A percentile compares a stretch with the other conserved stretches of the same genome.
Conservation (phyloP, 1,139 yeast species). For the Saccharomyces pastorianus region DNA sequence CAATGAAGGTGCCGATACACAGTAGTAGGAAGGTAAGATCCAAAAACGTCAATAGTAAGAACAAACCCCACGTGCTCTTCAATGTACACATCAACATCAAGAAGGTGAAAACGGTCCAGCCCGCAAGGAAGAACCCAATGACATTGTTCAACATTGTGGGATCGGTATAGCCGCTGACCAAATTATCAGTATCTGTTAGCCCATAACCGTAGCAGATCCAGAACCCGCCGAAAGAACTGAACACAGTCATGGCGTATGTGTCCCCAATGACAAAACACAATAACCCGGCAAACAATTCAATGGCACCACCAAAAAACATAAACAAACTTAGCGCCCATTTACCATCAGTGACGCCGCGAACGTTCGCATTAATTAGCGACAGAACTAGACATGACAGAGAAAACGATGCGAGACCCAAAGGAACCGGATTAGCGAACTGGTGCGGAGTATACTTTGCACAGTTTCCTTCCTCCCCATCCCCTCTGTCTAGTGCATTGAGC, state of each 20-base stretch:
- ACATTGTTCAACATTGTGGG: constrained; percentile 39
- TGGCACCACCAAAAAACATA: constrained; percentile 56
- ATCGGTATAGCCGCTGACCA: constrained; percentile 44
- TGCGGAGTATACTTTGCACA: constrained; percentile 19
- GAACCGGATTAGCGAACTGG: constrained; percentile 48
- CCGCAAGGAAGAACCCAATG: constrained; percentile 53
- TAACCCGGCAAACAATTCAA: constrained; percentile 57
- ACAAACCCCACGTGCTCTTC: constrained; percentile 58
- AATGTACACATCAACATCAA: constrained; percentile 50
- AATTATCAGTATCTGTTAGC: constrained; percentile 48
- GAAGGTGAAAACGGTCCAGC: constrained; percentile 59
- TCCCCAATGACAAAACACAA: constrained; percentile 61
- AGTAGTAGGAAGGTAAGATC: constrained; percentile 49
- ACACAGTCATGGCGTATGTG: constrained; percentile 57
- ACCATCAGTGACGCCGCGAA: constrained; percentile 44
- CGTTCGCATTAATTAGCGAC: constrained; percentile 44
- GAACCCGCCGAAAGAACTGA: constrained; percentile 67
- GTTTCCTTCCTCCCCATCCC: constrained; percentile 49
- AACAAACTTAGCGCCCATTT: constrained; percentile 43
- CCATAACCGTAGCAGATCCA: constrained; percentile 64
- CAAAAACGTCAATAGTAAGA: constrained; percentile 45
- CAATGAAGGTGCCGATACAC: constrained; percentile 49
- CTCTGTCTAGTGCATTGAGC: constrained; percentile 52
- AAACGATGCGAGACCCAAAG: constrained; percentile 52
- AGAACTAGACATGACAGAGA: constrained; percentile 41